Percentiles rank a stretch among this genome's conserved stretches.
phyloP scores from a whole-genome alignment of 1,284 basidiomycete species.

The Naganishia sp. region DNA sequence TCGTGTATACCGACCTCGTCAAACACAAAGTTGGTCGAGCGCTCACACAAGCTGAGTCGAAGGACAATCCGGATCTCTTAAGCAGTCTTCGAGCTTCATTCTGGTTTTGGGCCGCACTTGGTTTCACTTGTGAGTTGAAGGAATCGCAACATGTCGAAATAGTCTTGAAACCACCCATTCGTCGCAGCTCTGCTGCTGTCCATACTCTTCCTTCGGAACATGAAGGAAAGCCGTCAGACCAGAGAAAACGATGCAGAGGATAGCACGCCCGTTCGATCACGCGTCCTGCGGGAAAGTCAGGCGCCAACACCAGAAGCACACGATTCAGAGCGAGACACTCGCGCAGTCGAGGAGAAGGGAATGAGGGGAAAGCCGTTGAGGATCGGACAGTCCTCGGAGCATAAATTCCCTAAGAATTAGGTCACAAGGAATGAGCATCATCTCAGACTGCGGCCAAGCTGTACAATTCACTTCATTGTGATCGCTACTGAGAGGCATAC shows the following conservation, averaged over 20 bases:
- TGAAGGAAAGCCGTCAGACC: not conserved
- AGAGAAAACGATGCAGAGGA: not conserved
- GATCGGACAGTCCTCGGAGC: no score
- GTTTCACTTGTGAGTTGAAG: constrained; percentile 1
- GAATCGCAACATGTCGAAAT: not conserved
- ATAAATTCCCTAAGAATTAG: no score
- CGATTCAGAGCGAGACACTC: no score
- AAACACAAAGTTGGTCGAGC: not conserved
- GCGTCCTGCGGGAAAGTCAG: no score
- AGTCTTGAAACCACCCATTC: not conserved
- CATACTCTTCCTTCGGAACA: not conserved
- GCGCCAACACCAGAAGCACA: no score
- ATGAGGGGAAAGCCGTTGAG: no score
- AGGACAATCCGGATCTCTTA: constrained; percentile 2
- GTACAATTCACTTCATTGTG: no score
- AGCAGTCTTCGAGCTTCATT: constrained; percentile 1
- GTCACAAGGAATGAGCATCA: no score
- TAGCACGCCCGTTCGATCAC: no score
- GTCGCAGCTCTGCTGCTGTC: not conserved
- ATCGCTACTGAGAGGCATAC: no score
- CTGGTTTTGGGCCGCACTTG: constrained; percentile 10
- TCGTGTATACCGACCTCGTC: constrained; percentile 14
- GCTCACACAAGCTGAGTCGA: constrained; percentile 13
- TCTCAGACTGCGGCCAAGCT: no score
- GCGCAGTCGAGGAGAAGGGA: no score